Base-by-base conservation (phyloP, 768 basidiomycete species). In the Boletus edulis region DNA sequence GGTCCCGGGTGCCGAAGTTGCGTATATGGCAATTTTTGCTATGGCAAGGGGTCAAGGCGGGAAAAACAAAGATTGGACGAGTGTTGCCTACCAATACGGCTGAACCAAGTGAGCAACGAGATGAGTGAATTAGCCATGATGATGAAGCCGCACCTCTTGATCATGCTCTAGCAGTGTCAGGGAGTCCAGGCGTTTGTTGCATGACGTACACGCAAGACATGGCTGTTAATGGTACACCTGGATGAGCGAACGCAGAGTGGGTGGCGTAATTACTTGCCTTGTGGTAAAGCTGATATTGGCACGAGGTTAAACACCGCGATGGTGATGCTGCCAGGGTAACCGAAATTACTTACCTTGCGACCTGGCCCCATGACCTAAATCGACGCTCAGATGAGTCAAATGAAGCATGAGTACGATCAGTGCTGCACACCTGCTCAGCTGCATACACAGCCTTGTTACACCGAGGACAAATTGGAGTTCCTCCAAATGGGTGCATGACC, bases 21-120 rank as follows among this genome's bases (percentile, higher is more conserved):
- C 85, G 88, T 49, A 83, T 66, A 67, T 95, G 91, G 63, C 93
- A 95, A 45, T 77, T 75, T 78, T 93, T 94, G 74, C 93, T 94
- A 69, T 18, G 42, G 11, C 9, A 57, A 40, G 24, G 22, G n/a
- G 12, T 51, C 54, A 45, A 32, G 31, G 39, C 42, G 29, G 44
- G 27, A 27, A 46, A 31, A 22, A 20, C 3, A 39, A 46, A 13
- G 20, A 18, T 42, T 18, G 37, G 5, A 34, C 8, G 3, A 46
- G 32, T 13, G 27, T 17, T 40, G 22, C 73, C 51, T 68, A 77
- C 77, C 75, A 78, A 65, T 78, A 78, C n/a, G 78, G 77, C 76
- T 77, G 51, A 29, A 51, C 12, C 22, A 48, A 43, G 20, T 43
- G 18, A 51, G 14, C 13, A 27, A 58, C 40, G 49, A 46, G 46